These are phyloP conservation scores for Daphne laureola DNA, from an alignment of 441 rosid genomes.

Conservation along the genomic window DNA sequence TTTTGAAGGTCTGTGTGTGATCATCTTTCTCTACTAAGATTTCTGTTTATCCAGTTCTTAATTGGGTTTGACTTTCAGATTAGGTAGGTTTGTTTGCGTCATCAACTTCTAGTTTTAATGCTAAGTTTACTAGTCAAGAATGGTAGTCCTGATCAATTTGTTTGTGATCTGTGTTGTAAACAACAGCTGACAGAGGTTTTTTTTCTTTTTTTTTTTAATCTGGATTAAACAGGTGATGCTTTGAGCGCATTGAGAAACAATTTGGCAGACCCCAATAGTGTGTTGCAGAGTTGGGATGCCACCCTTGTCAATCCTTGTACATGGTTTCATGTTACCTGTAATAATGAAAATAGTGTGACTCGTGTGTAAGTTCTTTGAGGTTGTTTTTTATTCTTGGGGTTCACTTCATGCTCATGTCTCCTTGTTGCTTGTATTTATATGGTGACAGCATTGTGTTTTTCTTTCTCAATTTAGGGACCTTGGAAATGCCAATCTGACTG, in stretches of 20 bases:
- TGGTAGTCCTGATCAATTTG: too few relatives aligned
- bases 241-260: constrained; percentile 38
- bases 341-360: constrained; percentile 57
- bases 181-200: too few relatives aligned
- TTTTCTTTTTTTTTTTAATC: too few relatives aligned
- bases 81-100: too few relatives aligned
- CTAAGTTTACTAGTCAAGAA: too few relatives aligned
- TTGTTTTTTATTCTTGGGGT: constrained; percentile 1
- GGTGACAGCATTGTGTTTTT: constrained; percentile 5
- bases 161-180: too few relatives aligned
- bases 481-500: constrained; percentile 86
- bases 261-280: constrained; percentile 59
- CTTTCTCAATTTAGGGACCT: constrained; percentile 54
- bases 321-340: constrained; percentile 74
- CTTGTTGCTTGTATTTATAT: background rate
- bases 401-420: background rate
- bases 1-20: constrained; percentile 41
- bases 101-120: too few relatives aligned
- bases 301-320: constrained; percentile 69
- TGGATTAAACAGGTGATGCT: constrained; percentile 46
- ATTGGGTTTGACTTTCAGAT: too few relatives aligned
- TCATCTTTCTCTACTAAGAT: too few relatives aligned
- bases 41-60: too few relatives aligned
- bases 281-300: constrained; percentile 74
- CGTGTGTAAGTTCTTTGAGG: constrained; percentile 48